These are phyloP conservation scores for Phytophthora litchii DNA, from an alignment of 352 stramenopile genomes.

Conservation along the genomic window DNA sequence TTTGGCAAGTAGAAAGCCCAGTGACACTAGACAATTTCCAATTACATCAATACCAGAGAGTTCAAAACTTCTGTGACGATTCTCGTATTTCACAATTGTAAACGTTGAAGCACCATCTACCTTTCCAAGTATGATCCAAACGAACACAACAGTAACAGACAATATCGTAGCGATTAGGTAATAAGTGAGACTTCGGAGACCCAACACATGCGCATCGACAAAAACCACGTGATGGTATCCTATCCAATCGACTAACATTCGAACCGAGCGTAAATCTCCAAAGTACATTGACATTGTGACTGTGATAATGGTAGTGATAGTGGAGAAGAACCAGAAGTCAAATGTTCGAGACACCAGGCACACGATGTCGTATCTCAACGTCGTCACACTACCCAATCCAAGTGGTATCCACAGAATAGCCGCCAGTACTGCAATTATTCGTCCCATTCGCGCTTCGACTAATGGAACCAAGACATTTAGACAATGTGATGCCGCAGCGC, in stretches of 20 bases:
- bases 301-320: conserved; percentile 30
- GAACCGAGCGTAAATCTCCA: conserved; percentile 31
- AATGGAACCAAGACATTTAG: conserved; percentile 32
- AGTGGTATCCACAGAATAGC: conserved; percentile 32
- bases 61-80: conserved; percentile 10
- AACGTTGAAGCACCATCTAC: conserved; percentile 24
- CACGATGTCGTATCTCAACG: conserved; percentile 45
- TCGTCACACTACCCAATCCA: conserved; percentile 34
- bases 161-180: conserved; percentile 13
- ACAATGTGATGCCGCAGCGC: conserved; percentile 19
- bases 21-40: conserved; percentile 31
- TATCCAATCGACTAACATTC: conserved; percentile 34
- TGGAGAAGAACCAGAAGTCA: conserved; percentile 52
- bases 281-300: conserved; percentile 35
- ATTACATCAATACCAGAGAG: conserved; percentile 31
- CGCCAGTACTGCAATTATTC: conserved; percentile 19
- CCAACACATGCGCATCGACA: conserved; percentile 38
- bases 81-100: conserved; percentile 30
- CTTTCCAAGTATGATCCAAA: conserved; percentile 23
- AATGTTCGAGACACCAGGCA: conserved; percentile 38
- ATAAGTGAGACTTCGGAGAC: conserved; percentile 22
- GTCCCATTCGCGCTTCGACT: conserved; percentile 16
- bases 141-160: conserved; percentile 7
- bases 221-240: conserved; percentile 42
- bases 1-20: conserved; percentile 32